Base-by-base conservation (phyloP, 148 eudicot species). In the Vaccinium corymbosum region DNA sequence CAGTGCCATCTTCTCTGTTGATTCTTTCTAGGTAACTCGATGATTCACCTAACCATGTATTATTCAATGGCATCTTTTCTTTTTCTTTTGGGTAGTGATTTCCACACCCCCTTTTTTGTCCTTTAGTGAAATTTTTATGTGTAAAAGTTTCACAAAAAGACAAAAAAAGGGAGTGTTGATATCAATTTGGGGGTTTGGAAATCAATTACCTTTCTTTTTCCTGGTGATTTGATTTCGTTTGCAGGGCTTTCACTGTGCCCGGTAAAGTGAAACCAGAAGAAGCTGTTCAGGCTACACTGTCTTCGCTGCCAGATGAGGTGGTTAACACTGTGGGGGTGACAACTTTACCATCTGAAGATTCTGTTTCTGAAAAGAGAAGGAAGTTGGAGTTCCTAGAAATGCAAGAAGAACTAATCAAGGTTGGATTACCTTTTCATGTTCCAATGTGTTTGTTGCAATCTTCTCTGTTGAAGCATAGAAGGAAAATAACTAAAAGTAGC, bases 391-490 rank as follows among this genome's bases (percentile, higher is more conserved):
- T 86, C 91, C 89, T 93, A 73, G 93, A 90, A 90, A 94, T 91
- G 95, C 93, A 94, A 77, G 96, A 94, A 91, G 98, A 94, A 87
- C 91, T 92, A 72, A 93, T 94, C 86, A 93, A 94, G 98, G 98
- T 94, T 75, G 71, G 71, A 22, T 72, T 72, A 29, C 3, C 48
- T 72, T 72, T 35, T 35, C 48, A 32, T 72, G 20, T 72, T 72
- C 48, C 48, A 35, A 72, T 48, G 48, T 29, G 38, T 32, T 71
- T 0, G 75, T 71, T 7, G 4, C 76, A 14, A 72, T 35, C 42
- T 71, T 71, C 46, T 71, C 46, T 71, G 4, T 72, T 72, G 42
- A 29, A 29, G 8, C 27, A 15, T 27, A 14, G 20, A 13, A 71
- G 17, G 42, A 71, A 32, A 71, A 14, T 27, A 29, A 20, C 27